A percentile compares a stretch with the other conserved stretches of the same genome.
phyloP scores from a whole-genome alignment of 306 rosid genomes.

The Cicer chorassanicum region DNA sequence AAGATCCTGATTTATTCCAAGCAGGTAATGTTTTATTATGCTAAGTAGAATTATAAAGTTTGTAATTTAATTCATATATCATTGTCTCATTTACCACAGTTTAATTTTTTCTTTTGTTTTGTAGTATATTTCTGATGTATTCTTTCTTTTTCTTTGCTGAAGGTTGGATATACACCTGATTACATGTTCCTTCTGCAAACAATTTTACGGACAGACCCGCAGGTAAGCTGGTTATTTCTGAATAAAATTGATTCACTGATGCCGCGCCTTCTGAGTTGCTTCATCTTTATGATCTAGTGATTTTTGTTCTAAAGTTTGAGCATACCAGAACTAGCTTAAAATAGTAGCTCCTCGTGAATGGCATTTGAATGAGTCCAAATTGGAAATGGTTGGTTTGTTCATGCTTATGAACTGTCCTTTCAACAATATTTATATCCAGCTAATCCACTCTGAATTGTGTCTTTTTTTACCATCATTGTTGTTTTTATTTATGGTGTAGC shows the following conservation, averaged over 20 bases:
- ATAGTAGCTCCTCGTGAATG: constrained; percentile 32
- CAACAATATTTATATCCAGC: constrained; percentile 13
- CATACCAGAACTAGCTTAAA: constrained; percentile 34
- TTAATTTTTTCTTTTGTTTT: not conserved
- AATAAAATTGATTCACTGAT: constrained; percentile 5
- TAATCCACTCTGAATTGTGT: constrained; percentile 2
- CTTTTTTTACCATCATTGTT: constrained; percentile 8
- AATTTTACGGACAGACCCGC: constrained; percentile 87
- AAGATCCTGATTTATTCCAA: constrained; percentile 90
- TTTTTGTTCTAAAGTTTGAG: constrained; percentile 34
- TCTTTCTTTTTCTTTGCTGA: constrained; percentile 41
- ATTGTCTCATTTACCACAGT: constrained; percentile 14
- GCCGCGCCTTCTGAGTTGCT: constrained; percentile 27
- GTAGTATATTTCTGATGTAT: constrained; percentile 15
- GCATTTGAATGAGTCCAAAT: constrained; percentile 22
- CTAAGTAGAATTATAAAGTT: constrained; percentile 5
- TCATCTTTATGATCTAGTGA: constrained; percentile 30
- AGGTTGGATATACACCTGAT: constrained; percentile 98
- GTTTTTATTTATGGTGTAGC: not conserved
- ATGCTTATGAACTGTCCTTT: constrained; percentile 44
- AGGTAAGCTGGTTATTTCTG: constrained; percentile 55
- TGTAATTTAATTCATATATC: not conserved
- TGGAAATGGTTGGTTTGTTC: constrained; percentile 30
- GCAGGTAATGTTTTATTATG: constrained; percentile 60
- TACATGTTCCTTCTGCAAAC: constrained; percentile 91